Conservation (phyloP, 202 grass and related monocot genomes). For the Hordeum pubiflorum region DNA sequence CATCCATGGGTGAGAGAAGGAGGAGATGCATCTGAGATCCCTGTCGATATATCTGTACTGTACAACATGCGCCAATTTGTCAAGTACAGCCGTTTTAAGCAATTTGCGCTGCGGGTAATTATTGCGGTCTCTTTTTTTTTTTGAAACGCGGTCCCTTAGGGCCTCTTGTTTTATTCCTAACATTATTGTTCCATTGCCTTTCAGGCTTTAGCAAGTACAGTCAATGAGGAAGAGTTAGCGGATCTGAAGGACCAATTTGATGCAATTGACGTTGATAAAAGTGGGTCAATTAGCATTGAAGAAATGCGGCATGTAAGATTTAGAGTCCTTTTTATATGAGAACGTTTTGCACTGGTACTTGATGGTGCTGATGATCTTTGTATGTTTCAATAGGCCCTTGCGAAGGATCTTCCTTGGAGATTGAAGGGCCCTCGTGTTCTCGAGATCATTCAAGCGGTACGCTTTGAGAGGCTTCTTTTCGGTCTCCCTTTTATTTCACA, state of each 20-base stretch:
- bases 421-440: slow-evolving; percentile 78
- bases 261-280: slow-evolving; percentile 98
- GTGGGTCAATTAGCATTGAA: slow-evolving; percentile 88
- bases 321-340: not conserved
- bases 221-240: slow-evolving; percentile 81
- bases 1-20: slow-evolving; percentile 99
- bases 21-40: slow-evolving; percentile 87
- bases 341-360: not conserved
- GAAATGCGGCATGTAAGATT: slow-evolving; percentile 88
- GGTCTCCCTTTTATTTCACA: not conserved
- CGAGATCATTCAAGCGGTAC: slow-evolving; percentile 94
- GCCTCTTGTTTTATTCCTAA: slow-evolving; percentile 12
- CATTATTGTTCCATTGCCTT: slow-evolving; percentile 11
- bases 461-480: not conserved
- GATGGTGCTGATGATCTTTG: slow-evolving; percentile 23
- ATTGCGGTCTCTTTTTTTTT: not conserved
- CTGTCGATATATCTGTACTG: slow-evolving; percentile 91
- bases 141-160: too few species aligned
- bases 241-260: slow-evolving; percentile 90
- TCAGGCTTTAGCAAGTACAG: slow-evolving; percentile 87
- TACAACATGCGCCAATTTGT: slow-evolving; percentile 97
- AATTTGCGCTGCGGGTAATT: slow-evolving; percentile 95
- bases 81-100: slow-evolving; percentile 97
- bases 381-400: slow-evolving; percentile 60
- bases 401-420: slow-evolving; percentile 98